These are phyloP conservation scores for Ogataea pilisensis DNA, from an alignment of 805 yeast species.

Conservation along the genomic window DNA sequence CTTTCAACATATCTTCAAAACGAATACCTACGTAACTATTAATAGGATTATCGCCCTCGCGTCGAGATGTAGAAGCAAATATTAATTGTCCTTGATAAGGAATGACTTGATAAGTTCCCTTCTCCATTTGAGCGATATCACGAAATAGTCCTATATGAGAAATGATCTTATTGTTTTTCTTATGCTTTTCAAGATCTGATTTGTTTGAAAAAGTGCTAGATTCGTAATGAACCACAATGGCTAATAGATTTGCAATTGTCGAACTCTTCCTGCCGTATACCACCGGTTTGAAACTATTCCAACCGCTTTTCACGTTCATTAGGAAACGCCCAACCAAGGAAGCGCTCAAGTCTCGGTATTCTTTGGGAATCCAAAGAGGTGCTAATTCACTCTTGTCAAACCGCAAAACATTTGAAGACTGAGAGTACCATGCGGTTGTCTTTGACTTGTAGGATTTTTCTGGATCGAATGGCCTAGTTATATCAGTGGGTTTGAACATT, in stretches of 20 bases:
- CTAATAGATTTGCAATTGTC: neutral
- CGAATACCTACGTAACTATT: constrained; percentile 6
- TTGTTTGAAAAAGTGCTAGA: neutral
- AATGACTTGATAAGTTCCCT: constrained; percentile 4
- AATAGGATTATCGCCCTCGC: constrained; percentile 3
- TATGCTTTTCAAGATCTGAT: neutral
- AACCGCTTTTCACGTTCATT: too few species aligned
- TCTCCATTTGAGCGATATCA: constrained; percentile 2
- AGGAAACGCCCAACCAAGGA: too few species aligned
- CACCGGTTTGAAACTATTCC: neutral
- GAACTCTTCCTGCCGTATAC: neutral
- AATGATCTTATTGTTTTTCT: constrained; percentile 1
- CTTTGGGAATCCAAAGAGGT: too few species aligned
- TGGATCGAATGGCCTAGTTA: too few species aligned
- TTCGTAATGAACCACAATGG: neutral
- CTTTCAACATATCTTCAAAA: constrained; percentile 8
- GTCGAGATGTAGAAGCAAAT: constrained; percentile 6
- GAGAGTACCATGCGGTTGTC: too few species aligned
- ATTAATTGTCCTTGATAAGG: constrained; percentile 8
- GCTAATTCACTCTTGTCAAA: too few species aligned
- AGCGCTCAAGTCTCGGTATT: too few species aligned
- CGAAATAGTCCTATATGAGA: constrained; percentile 8
- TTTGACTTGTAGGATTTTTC: too few species aligned
- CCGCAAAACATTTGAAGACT: too few species aligned
- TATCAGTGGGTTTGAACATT: too few species aligned